These are phyloP conservation scores for Phytophthora chlamydospora DNA, from an alignment of 352 stramenopile genomes.

Conservation along the genomic window DNA sequence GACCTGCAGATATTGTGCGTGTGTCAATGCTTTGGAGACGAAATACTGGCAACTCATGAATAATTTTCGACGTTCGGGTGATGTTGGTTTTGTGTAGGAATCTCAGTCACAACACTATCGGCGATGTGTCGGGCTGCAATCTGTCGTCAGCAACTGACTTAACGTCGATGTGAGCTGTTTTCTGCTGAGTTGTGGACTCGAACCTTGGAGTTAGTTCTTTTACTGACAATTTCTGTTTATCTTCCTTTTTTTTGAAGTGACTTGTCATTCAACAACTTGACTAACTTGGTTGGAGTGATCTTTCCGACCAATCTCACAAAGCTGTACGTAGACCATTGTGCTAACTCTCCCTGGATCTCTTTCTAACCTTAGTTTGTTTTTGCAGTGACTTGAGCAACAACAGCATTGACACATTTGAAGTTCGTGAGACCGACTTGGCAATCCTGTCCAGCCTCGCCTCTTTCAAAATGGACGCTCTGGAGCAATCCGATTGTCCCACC, in stretches of 20 bases:
- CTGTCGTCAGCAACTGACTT: conserved; percentile 30
- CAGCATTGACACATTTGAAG: conserved; percentile 35
- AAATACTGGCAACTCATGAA: neutral
- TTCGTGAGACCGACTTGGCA: conserved; percentile 31
- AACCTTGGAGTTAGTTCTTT: neutral
- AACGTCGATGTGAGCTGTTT: conserved; percentile 31
- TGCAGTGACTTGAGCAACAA: conserved; percentile 47
- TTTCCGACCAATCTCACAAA: conserved; percentile 32
- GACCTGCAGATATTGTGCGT: conserved; percentile 41
- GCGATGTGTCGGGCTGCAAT: conserved; percentile 29
- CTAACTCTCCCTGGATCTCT: neutral
- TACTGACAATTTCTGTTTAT: neutral
- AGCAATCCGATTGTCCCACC: conserved; percentile 31
- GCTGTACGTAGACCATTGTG: conserved; percentile 20
- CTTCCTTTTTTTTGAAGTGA: conserved; percentile 15
- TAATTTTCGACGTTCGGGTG: neutral
- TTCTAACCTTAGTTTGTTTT: neutral
- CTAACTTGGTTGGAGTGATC: conserved; percentile 34
- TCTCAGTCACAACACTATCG: conserved; percentile 36
- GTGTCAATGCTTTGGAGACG: neutral
- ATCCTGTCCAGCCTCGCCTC: conserved; percentile 25
- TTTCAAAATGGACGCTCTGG: conserved; percentile 38
- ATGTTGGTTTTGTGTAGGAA: conserved; percentile 27
- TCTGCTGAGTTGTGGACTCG: neutral
- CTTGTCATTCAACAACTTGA: conserved; percentile 41